A percentile compares a stretch with the other conserved stretches of the same genome.
phyloP scores from a whole-genome alignment of 108 stramenopile genomes.

The Asterionellopsis glacialis region DNA sequence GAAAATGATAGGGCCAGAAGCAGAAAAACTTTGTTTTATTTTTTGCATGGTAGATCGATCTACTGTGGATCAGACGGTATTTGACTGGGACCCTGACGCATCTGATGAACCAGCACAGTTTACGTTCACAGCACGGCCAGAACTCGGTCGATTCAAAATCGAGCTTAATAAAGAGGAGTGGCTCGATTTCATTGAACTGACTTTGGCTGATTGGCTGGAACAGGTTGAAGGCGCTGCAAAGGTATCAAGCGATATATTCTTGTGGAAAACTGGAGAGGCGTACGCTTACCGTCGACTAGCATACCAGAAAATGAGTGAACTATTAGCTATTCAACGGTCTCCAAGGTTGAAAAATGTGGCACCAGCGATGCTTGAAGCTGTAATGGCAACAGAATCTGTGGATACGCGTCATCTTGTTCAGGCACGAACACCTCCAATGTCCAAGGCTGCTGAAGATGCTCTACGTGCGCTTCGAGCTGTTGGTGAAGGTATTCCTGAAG shows the following conservation, averaged over 20 bases:
- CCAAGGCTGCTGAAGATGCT: constrained; percentile 37
- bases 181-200: constrained; percentile 69
- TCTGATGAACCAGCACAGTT: constrained; percentile 10
- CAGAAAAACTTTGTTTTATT: constrained; percentile 66
- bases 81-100: constrained; percentile 33
- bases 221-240: constrained; percentile 71
- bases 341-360: constrained; percentile 27
- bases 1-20: constrained; percentile 47
- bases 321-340: constrained; percentile 40
- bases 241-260: constrained; percentile 36
- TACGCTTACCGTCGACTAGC: constrained; percentile 65
- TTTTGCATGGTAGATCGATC: constrained; percentile 78
- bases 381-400: constrained; percentile 41
- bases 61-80: constrained; percentile 58
- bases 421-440: constrained; percentile 55
- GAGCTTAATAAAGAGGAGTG: constrained; percentile 53
- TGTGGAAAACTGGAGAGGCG: constrained; percentile 71
- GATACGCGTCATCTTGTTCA: constrained; percentile 58
- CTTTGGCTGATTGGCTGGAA: constrained; percentile 75
- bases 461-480: constrained; percentile 45
- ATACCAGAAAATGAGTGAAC: constrained; percentile 55
- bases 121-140: constrained; percentile 49
- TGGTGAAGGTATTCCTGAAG: constrained; percentile 46
- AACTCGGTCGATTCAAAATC: constrained; percentile 63
- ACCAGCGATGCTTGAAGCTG: constrained; percentile 29